phyloP scores from a whole-genome alignment of 2,329 filamentous ascomycete genomes.

The Cadophora sp. region DNA sequence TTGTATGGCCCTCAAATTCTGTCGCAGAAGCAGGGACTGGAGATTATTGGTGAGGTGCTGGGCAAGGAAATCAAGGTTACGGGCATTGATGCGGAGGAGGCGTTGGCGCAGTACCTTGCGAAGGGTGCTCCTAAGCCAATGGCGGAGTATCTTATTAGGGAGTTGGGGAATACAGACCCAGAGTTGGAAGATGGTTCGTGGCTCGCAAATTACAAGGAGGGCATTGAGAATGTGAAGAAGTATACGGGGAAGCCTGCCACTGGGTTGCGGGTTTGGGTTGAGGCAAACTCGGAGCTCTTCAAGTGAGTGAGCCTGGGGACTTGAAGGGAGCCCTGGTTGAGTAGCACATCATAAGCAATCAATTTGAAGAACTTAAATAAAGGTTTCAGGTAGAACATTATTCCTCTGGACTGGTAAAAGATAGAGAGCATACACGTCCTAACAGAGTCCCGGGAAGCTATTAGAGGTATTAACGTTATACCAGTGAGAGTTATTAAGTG shows the following conservation, averaged over 20 bases:
- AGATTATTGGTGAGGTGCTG: background rate
- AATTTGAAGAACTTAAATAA: too few relatives aligned
- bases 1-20: slow-evolving; percentile 5
- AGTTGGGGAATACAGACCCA: background rate
- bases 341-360: too few relatives aligned
- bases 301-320: slow-evolving; percentile 1
- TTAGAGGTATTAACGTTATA: too few relatives aligned
- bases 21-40: background rate
- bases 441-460: too few relatives aligned
- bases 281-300: background rate
- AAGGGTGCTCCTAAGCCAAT: background rate
- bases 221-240: background rate
- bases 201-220: background rate
- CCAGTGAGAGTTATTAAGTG: too few relatives aligned
- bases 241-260: slow-evolving; percentile 7
- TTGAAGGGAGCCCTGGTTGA: background rate
- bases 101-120: background rate
- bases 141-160: slow-evolving; percentile 8
- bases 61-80: slow-evolving; percentile 12
- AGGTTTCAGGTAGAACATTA: too few relatives aligned
- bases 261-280: background rate
- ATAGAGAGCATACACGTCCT: too few relatives aligned
- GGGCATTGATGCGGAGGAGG: background rate
- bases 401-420: too few relatives aligned
- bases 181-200: background rate